Evolutionary conservation across 345 rosid genomes (phyloP), one percentile per base, ranked within the genome.

Genomic region (Linum trigynum): DNA sequence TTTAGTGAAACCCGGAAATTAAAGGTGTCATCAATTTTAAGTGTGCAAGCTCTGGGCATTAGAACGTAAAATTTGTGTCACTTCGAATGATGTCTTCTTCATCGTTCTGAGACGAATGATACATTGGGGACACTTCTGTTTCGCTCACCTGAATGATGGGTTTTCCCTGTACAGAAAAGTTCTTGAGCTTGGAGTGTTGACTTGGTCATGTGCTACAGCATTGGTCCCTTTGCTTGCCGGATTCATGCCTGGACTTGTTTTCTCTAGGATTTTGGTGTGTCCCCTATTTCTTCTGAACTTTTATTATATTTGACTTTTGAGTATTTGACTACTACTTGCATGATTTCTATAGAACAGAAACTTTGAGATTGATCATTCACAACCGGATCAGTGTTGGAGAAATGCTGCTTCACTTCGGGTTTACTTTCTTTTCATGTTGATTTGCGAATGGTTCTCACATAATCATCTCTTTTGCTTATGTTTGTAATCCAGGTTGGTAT

Each of bases 161-260:
- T 53, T 63, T 66, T 43, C 48, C 76, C 9, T 42, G 11, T 82
- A 75, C 87, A 92, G 98, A 70, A 85, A 81, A 74, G 84, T 92
- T 64, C 86, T 92, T 59, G 71, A 85, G 85, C 75, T 85, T 74
- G 98, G 98, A 74, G 98, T 92, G 35, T 73, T 92, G 69, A 73
- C 76, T 62, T 92, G 98, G 98, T 92, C 98, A 59, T 66, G 89
- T 32, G 90, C 95, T 42, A 92, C 98, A 38, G 91, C 88, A 66
- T 83, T 84, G 73, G 86, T 89, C 72, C 98, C 98, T 59, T 55
- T 74, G 35, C 79, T 86, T 67, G 95, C 98, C 76, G 98, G 95
- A 55, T 87, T 72, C 74, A 87, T 92, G 95, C 98, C 98, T 3
- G 97, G 95, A 66, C 74, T 92, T 71, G 67, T 92, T 67, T 79